These are phyloP conservation scores for Suzukiozyma palmioleophila DNA, from an alignment of 1,139 yeast species.

Conservation along the genomic window DNA sequence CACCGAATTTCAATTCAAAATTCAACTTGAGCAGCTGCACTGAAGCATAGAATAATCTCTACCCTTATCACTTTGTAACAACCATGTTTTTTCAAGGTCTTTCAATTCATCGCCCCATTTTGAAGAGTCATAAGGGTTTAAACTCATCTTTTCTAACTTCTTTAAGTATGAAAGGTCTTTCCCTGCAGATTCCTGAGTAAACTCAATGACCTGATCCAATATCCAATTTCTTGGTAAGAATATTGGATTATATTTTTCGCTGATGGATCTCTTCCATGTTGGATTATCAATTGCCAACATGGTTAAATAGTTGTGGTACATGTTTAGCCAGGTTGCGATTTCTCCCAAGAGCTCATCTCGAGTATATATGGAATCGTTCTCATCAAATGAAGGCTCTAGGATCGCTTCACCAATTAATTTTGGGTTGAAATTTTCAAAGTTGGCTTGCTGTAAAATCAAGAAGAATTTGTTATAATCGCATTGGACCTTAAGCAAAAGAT, in stretches of 20 bases:
- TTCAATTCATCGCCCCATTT: slow-evolving; percentile 64
- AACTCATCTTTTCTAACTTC: slow-evolving; percentile 58
- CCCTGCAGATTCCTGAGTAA: slow-evolving; percentile 35
- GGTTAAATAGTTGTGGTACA: slow-evolving; percentile 32
- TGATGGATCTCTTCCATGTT: slow-evolving; percentile 34
- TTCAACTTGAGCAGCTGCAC: slow-evolving; percentile 61
- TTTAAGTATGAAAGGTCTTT: slow-evolving; percentile 38
- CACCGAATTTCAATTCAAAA: not conserved
- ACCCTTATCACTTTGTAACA: slow-evolving; percentile 40
- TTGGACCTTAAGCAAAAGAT: slow-evolving; percentile 55
- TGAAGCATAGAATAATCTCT: slow-evolving; percentile 53
- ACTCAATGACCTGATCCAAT: slow-evolving; percentile 71
- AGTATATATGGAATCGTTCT: slow-evolving; percentile 20
- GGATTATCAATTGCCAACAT: slow-evolving; percentile 23
- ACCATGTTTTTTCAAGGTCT: slow-evolving; percentile 56
- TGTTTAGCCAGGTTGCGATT: slow-evolving; percentile 35
- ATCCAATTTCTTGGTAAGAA: slow-evolving; percentile 88
- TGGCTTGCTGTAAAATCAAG: slow-evolving; percentile 49
- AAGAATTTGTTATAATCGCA: slow-evolving; percentile 83
- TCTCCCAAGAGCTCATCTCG: slow-evolving; percentile 29
- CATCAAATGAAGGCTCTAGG: slow-evolving; percentile 16
- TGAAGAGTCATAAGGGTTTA: slow-evolving; percentile 53
- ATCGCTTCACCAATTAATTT: slow-evolving; percentile 21
- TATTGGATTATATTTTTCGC: slow-evolving; percentile 60
- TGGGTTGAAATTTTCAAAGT: slow-evolving; percentile 16